Evolutionary conservation across 768 basidiomycete genomes (phyloP).

Genomic region (Rhodosporidiobolus odoratus): DNA sequence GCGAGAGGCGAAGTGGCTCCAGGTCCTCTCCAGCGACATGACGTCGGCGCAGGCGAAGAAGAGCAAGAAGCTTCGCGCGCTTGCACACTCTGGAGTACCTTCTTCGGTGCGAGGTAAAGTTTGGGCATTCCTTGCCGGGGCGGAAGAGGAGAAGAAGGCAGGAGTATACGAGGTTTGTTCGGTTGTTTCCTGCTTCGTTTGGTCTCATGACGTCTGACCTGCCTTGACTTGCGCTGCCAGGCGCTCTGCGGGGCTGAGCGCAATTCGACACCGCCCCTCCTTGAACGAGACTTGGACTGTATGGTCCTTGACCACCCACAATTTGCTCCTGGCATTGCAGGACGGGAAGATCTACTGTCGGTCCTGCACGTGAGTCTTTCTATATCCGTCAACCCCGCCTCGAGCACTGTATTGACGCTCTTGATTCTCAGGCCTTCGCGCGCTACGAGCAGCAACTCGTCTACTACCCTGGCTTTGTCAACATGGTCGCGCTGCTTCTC

Average conservation of each 20-base stretch:
- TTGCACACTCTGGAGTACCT: conserved; percentile 70
- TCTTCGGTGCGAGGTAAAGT: conserved; percentile 76
- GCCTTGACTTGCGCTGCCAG: no score
- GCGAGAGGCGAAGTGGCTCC: conserved; percentile 67
- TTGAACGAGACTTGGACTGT: conserved; percentile 18
- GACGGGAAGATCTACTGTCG: conserved; percentile 13
- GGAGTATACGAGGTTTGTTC: conserved; percentile 15
- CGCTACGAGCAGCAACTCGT: conserved; percentile 10
- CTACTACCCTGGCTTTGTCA: conserved; percentile 17
- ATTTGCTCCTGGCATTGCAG: conserved; percentile 8
- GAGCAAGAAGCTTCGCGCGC: conserved; percentile 69
- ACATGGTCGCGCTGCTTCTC: conserved; percentile 21
- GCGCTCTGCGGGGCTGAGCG: neutral
- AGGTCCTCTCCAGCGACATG: conserved; percentile 4
- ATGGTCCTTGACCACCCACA: conserved; percentile 19
- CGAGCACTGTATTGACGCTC: neutral
- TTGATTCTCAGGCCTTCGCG: conserved; percentile 16
- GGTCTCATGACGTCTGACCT: neutral
- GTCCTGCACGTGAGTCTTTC: conserved; percentile 29
- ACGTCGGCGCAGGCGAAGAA: conserved; percentile 61
- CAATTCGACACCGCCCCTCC: neutral
- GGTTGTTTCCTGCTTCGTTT: no score
- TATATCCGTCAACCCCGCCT: neutral
- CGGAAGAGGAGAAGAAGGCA: neutral
- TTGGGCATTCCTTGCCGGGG: conserved; percentile 51